Evolutionary conservation across 768 basidiomycete species (phyloP), one percentile per base, ranked within the genome.

Genomic region (Fomitopsis serialis): DNA sequence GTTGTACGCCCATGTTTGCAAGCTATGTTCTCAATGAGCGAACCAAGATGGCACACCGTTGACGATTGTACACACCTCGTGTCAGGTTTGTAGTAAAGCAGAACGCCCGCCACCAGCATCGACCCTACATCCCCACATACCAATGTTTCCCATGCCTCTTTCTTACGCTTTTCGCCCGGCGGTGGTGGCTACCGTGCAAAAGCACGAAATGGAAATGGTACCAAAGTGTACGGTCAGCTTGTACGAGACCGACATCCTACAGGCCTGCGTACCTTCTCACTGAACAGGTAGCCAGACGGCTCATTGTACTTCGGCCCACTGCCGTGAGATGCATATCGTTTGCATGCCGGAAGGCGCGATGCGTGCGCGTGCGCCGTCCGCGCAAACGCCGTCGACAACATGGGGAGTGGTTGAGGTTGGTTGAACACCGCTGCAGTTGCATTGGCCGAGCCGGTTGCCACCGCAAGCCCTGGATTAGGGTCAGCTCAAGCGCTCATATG

Each of bases 61-160:
- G n/a, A n/a, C n/a, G n/a, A 32, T 7, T 19, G 40, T 19, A 68
- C 87, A 55, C 59, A 93, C 93, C 88, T 92, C 17, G 90, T 93
- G 66, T 96, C 91, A 2, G 93, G 93, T 71, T 95, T 95, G 75
- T 93, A 95, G 70, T 92, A 91, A 23, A 92, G 71, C 66, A 90
- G 72, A 29, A 94, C 80, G 10, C 79, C 69, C 27, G 85, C 89
- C 56, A 93, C 72, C 4, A 75, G 81, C 81, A 97, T 87, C 12
- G 82, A 75, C 32, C 94, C 94, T 89, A 93, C 89, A 97, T 93
- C 29, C 93, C 94, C 56, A 84, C 67, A 64, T 91, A 90, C 88
- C 92, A 97, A 90, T 76, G 58, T 78, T 84, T 97, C 94, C 93
- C 93, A 97, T 22, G 85, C 81, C 67, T 95, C 91, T 67, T 86